phyloP scores from a whole-genome alignment of 2,329 filamentous ascomycete species.

The Botrytis tulipae region DNA sequence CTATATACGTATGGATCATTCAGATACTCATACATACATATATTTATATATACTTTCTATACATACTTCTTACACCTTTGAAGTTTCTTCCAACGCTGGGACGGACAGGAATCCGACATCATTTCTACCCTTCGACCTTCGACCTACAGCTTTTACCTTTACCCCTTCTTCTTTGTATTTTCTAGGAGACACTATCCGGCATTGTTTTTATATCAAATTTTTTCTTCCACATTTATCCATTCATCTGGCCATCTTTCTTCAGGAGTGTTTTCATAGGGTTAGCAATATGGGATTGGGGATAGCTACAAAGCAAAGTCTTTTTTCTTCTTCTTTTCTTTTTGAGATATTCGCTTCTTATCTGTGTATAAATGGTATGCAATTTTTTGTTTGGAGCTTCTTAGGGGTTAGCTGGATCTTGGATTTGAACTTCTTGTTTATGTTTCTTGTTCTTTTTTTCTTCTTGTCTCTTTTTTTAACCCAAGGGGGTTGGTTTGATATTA shows the following conservation, averaged over 20 bases:
- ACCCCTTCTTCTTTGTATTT: conserved; percentile 12
- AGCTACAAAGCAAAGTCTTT: not conserved
- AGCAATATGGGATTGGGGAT: not conserved
- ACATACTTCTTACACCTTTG: conserved; percentile 7
- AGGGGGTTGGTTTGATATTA: not conserved
- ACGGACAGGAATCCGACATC: not conserved
- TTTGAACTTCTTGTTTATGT: conserved; percentile 13
- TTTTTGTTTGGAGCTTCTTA: not conserved
- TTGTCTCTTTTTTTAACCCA: not conserved
- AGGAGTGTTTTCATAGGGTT: conserved; percentile 5
- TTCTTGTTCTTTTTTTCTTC: not conserved
- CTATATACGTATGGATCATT: not conserved
- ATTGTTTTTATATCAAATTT: conserved; percentile 6
- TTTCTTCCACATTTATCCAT: not conserved
- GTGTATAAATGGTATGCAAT: conserved; percentile 5
- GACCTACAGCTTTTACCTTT: not conserved
- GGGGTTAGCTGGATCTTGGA: not conserved
- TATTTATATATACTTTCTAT: not conserved
- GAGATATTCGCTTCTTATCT: not conserved
- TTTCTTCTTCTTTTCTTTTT: not conserved
- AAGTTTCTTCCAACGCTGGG: not conserved
- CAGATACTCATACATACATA: not conserved
- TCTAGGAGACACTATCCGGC: conserved; percentile 15
- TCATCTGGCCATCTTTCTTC: not conserved
- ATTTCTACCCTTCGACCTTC: not conserved